Evolutionary conservation across 371 early-diverging fungal species (phyloP).

Genomic region (Batrachochytrium dendrobatidis): DNA sequence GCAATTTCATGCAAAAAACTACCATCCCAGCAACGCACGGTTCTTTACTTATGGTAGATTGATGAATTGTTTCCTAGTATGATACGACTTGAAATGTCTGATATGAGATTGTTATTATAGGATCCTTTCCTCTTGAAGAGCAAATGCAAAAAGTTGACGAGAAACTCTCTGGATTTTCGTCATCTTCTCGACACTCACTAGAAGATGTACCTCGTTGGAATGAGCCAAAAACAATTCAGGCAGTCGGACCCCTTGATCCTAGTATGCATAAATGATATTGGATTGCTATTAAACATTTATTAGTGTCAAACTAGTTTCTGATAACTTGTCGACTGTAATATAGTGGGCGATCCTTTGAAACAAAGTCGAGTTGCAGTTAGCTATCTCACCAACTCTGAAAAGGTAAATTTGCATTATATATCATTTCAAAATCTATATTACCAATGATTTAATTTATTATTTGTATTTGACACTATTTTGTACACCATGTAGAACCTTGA

Average conservation of each 20-base stretch:
- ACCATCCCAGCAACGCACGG: slow-evolving; percentile 85
- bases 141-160: slow-evolving; percentile 63
- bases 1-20: slow-evolving; percentile 73
- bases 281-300: background rate
- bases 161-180: slow-evolving; percentile 39
- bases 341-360: slow-evolving; percentile 69
- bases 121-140: slow-evolving; percentile 65
- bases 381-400: slow-evolving; percentile 70
- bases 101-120: slow-evolving; percentile 6
- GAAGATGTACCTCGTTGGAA: slow-evolving; percentile 40
- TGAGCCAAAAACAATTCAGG: slow-evolving; percentile 39
- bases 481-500: slow-evolving; percentile 54
- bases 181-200: slow-evolving; percentile 8
- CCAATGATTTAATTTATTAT: background rate
- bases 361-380: slow-evolving; percentile 50
- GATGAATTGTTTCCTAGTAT: slow-evolving; percentile 5
- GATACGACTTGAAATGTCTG: too few relatives aligned
- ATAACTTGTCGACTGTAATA: slow-evolving; percentile 7
- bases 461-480: background rate
- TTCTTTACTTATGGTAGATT: slow-evolving; percentile 88
- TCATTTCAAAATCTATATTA: background rate
- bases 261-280: slow-evolving; percentile 40
- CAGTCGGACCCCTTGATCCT: slow-evolving; percentile 70
- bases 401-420: slow-evolving; percentile 34
- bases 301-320: background rate